A percentile compares a stretch with the other conserved stretches of the same genome.
Conservation (phyloP, 2,329 filamentous ascomycete species). For the Aaosphaeria arxii region DNA sequence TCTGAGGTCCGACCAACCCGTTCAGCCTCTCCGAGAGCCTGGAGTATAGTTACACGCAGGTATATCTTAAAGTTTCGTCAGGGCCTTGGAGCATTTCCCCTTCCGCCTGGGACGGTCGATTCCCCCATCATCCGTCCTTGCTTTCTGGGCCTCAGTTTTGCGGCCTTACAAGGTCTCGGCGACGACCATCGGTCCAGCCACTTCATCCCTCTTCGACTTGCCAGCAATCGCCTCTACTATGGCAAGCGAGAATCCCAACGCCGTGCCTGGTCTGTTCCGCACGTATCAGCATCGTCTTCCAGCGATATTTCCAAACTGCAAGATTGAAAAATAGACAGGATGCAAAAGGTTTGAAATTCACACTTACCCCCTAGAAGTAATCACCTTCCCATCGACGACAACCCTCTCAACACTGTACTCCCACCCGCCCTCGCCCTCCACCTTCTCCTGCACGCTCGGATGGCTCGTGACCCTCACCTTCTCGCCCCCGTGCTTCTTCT, state of each 20-base stretch:
- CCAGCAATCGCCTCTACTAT: conserved; percentile 38
- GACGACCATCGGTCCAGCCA: conserved; percentile 49
- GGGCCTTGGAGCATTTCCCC: too few species aligned
- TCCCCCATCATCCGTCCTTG: too few species aligned
- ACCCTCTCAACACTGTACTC: conserved; percentile 34
- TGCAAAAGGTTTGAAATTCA: neutral
- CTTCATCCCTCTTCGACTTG: conserved; percentile 48
- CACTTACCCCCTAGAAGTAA: conserved; percentile 36
- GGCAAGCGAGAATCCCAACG: conserved; percentile 35
- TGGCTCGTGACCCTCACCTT: conserved; percentile 35
- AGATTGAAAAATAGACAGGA: neutral
- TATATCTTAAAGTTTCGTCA: too few species aligned
- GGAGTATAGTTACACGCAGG: too few species aligned
- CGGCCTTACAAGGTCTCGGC: conserved; percentile 9
- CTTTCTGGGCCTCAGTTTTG: too few species aligned
- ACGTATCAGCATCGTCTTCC: conserved; percentile 3
- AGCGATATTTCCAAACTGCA: neutral
- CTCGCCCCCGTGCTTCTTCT: conserved; percentile 11
- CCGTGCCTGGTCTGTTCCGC: conserved; percentile 34
- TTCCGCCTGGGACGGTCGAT: too few species aligned
- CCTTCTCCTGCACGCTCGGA: conserved; percentile 34
- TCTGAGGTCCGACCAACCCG: too few species aligned
- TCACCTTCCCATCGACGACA: conserved; percentile 31
- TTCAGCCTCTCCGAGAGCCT: too few species aligned
- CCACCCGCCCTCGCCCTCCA: conserved; percentile 30